Evolutionary conservation across 2,329 filamentous ascomycete genomes (phyloP).

Genomic region (Talaromyces atroroseus): DNA sequence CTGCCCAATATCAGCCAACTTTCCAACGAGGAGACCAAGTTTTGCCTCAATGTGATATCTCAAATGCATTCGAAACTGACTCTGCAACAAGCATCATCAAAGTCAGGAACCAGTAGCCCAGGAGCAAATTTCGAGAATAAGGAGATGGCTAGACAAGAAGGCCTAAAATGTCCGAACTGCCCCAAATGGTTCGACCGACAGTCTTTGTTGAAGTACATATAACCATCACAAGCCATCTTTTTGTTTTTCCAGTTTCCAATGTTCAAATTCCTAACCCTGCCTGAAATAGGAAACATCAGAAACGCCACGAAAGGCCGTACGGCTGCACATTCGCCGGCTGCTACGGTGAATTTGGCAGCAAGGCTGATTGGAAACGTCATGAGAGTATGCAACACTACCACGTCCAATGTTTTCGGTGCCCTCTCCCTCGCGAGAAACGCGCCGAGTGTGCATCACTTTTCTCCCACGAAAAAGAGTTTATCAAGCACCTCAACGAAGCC

Average conservation of each 20-base stretch:
- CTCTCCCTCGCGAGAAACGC: conserved; percentile 31
- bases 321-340: conserved; percentile 71
- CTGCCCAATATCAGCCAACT: background rate
- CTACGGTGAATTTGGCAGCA: conserved; percentile 74
- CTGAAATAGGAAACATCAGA: conserved; percentile 67
- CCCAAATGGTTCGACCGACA: background rate
- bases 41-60: background rate
- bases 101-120: background rate
- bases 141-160: background rate
- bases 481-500: conserved; percentile 51
- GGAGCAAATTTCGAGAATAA: background rate
- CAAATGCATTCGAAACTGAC: background rate
- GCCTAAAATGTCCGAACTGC: background rate
- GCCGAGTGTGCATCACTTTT: conserved; percentile 54
- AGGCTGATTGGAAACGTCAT: conserved; percentile 91
- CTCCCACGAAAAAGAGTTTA: conserved; percentile 55
- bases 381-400: conserved; percentile 74
- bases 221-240: background rate
- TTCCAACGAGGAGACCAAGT: background rate
- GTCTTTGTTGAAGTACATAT: background rate
- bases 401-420: conserved; percentile 67
- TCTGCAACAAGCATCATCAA: background rate
- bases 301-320: conserved; percentile 75
- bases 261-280: background rate
- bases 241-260: background rate